A percentile compares a stretch with the other conserved stretches of the same genome.
phyloP scores from a whole-genome alignment of 2,329 filamentous ascomycete genomes.

The Exophiala spinifera region DNA sequence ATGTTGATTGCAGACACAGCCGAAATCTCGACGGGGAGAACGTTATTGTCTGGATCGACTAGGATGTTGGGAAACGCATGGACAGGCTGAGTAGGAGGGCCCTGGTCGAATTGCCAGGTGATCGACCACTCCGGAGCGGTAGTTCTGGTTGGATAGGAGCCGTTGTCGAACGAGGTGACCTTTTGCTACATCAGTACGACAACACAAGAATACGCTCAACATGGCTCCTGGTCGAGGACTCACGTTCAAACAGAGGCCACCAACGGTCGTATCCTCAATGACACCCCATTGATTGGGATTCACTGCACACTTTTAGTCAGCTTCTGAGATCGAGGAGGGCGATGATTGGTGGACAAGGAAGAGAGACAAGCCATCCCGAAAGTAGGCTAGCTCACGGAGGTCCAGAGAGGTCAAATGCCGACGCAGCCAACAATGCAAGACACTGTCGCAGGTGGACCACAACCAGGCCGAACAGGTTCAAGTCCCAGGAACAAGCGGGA shows the following conservation, averaged over 20 bases:
- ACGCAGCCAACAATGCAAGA: neutral
- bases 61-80: conserved; percentile 57
- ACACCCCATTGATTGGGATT: conserved; percentile 58
- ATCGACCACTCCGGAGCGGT: conserved; percentile 51
- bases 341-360: conserved; percentile 9
- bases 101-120: conserved; percentile 53
- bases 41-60: conserved; percentile 38
- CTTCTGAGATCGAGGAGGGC: neutral
- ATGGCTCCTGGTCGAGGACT: conserved; percentile 33
- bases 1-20: conserved; percentile 43
- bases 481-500: conserved; percentile 11
- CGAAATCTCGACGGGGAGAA: conserved; percentile 45
- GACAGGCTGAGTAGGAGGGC: conserved; percentile 45
- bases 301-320: conserved; percentile 37
- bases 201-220: neutral
- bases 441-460: conserved; percentile 1
- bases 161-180: conserved; percentile 52
- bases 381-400: neutral
- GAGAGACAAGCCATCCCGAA: neutral
- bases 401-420: neutral
- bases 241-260: conserved; percentile 55
- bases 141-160: conserved; percentile 47
- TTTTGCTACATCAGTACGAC: conserved; percentile 25
- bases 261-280: conserved; percentile 30
- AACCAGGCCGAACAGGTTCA: conserved; percentile 6